Evolutionary conservation across 768 basidiomycete genomes (phyloP), one percentile per base, ranked within the genome.

Genomic region (Mycena metata): DNA sequence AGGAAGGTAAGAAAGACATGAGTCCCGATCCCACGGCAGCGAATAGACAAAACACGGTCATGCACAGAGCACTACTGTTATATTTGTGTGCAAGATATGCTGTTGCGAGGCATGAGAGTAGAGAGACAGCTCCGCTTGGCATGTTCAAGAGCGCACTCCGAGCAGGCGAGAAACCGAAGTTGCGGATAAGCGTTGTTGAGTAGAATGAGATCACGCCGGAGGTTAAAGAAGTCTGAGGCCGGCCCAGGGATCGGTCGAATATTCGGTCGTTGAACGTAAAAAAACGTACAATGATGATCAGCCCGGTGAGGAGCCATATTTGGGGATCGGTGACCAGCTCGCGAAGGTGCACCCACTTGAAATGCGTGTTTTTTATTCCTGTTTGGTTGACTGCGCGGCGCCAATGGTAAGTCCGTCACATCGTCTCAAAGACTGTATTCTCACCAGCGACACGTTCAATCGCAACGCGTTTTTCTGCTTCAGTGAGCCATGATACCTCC

Each of bases 321-420:
- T 72, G 70, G 24, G 60, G 67, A 43, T 72, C 70, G 3, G 57
- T 1, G 19, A 60, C 67, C 0, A 72, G 57, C 33, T 72, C 70
- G 19, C 56, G 58, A 24, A 72, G 54, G 39, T 72, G 70, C 54
- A 12, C 21, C 67, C 67, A 69, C 33, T 74, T 74, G 72, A 71
- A 74, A 21, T 69, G 70, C 23, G 73, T 74, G 42, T 74, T 74
- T 35, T 74, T 70, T 23, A 74, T 72, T 17, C 73, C 73, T 5
- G 73, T 74, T 49, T 74, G 72, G 23, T 74, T 74, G 17, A 73
- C n/a, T n/a, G n/a, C n/a, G n/a, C n/a, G n/a, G n/a, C n/a, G n/a
- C n/a, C n/a, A n/a, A n/a, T n/a, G n/a, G n/a, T n/a, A n/a, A n/a
- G n/a, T n/a, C n/a, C n/a, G n/a, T n/a, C n/a, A n/a, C n/a, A n/a